phyloP scores from a whole-genome alignment of 2,329 filamentous ascomycete species.

The Raffaelea ambrosiae region DNA sequence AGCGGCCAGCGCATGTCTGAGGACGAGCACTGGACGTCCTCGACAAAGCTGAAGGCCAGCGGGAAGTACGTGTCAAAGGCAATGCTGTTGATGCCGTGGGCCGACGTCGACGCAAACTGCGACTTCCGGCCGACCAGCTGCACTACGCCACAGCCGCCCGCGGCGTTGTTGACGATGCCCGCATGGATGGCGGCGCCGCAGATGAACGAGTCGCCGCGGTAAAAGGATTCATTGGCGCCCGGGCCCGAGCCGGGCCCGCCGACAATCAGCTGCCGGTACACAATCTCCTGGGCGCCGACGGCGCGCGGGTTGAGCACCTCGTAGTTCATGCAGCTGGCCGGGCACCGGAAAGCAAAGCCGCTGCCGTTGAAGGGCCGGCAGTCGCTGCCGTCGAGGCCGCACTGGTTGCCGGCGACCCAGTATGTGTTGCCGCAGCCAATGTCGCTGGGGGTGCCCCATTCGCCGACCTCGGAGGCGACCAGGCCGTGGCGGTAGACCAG shows the following conservation, averaged over 20 bases:
- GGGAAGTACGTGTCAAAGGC: slow-evolving; percentile 86
- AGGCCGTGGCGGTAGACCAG: slow-evolving; percentile 59
- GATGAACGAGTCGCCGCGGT: slow-evolving; percentile 77
- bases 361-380: slow-evolving; percentile 68
- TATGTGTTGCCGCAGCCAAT: slow-evolving; percentile 62
- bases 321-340: slow-evolving; percentile 60
- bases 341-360: slow-evolving; percentile 66
- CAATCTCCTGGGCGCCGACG: slow-evolving; percentile 60
- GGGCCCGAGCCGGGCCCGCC: slow-evolving; percentile 49
- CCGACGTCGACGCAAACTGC: slow-evolving; percentile 51
- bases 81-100: slow-evolving; percentile 68
- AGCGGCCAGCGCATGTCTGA: slow-evolving; percentile 77
- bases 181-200: slow-evolving; percentile 70
- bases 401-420: slow-evolving; percentile 63
- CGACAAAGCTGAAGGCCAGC: slow-evolving; percentile 70
- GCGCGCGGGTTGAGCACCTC: slow-evolving; percentile 64
- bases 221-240: slow-evolving; percentile 43
- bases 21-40: slow-evolving; percentile 56
- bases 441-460: slow-evolving; percentile 56
- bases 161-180: slow-evolving; percentile 55
- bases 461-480: slow-evolving; percentile 50
- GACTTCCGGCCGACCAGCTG: slow-evolving; percentile 53
- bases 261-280: slow-evolving; percentile 57
- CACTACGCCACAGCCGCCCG: slow-evolving; percentile 67
- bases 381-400: slow-evolving; percentile 64